Base-by-base conservation (phyloP, 2,329 filamentous ascomycete species). In the Trichoderma arundinaceum region DNA sequence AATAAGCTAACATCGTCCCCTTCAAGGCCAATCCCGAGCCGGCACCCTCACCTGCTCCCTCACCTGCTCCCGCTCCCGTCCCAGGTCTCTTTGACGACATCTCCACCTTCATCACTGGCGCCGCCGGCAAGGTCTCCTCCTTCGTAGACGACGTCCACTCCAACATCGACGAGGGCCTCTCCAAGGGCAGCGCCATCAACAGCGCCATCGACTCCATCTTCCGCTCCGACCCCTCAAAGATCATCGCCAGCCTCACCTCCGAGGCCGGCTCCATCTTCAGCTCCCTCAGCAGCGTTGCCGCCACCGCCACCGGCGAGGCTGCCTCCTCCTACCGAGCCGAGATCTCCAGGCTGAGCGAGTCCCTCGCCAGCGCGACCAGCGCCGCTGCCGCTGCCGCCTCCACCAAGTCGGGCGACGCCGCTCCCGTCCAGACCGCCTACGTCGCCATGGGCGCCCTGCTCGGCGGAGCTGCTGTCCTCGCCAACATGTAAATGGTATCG, bases 401-500 rank as follows among this genome's bases (percentile, higher is more conserved):
- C 17, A 67, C 65, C 52, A 69, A 17, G 67, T 60, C 58, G 35
- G 62, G 53, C 28, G 72, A 69, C n/a, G 69, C 69, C 58, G 74
- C 69, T 7, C 76, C 76, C 7, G 75, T 72, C 64, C 77, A 76
- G 68, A 82, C 80, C 15, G 82, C 75, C 33, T 80, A 77, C 33
- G 69, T 83, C 48, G 81, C 78, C 19, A 73, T 84, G 53, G 81
- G 81, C 38, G 81, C 81, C 28, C 74, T 84, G 66, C 73, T 83
- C 56, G 82, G 81, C 28, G 82, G 81, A 70, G 80, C 79, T 3
- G 82, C 80, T 58, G 65, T 82, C 58, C 68, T 82, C 54, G 77
- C 73, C 71, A 82, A 82, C 75, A 65, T 83, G 71, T 83, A 81
- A 43, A 19, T 13, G 4, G n/a, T 52, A 4, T 4, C 12, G 43